A percentile compares a stretch with the other conserved stretches of the same genome.
These are phyloP conservation scores for Gautieria morchelliformis DNA, from an alignment of 768 basidiomycete genomes.

Conservation along the genomic window DNA sequence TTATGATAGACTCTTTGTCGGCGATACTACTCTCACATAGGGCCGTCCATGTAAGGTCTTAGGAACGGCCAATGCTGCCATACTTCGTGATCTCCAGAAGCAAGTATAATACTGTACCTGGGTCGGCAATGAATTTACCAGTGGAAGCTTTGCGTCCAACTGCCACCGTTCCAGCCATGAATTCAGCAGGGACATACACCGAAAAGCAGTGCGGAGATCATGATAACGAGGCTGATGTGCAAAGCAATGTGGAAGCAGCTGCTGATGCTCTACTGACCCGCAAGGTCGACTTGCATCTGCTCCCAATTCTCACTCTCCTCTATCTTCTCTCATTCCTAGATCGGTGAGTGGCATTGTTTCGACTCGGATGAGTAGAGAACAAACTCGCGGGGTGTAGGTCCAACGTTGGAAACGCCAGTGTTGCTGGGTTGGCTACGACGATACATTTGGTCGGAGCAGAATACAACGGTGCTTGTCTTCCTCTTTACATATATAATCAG, in stretches of 20 bases:
- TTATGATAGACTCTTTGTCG: background rate
- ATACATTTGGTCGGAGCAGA: background rate
- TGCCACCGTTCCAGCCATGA: background rate
- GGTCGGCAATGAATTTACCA: background rate
- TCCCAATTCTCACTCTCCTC: conserved; percentile 31
- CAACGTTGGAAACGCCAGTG: conserved; percentile 37
- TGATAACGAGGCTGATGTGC: background rate
- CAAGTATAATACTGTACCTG: too few species aligned
- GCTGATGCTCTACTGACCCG: background rate
- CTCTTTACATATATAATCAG: too few species aligned
- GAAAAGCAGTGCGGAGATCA: background rate
- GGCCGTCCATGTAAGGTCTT: background rate
- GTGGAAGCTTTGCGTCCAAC: background rate
- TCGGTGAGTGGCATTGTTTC: conserved; percentile 17
- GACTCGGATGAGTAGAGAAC: background rate
- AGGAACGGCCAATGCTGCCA: background rate
- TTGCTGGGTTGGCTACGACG: conserved; percentile 38
- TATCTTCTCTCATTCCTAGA: conserved; percentile 34
- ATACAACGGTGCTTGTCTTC: background rate
- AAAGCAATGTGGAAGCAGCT: background rate
- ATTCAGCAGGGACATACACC: background rate
- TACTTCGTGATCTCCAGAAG: too few species aligned
- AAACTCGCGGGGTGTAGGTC: conserved; percentile 14
- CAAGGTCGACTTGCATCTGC: conserved; percentile 13
- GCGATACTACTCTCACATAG: background rate